These are phyloP conservation scores for Gyrodon lividus DNA, from an alignment of 768 basidiomycete genomes.

Conservation along the genomic window DNA sequence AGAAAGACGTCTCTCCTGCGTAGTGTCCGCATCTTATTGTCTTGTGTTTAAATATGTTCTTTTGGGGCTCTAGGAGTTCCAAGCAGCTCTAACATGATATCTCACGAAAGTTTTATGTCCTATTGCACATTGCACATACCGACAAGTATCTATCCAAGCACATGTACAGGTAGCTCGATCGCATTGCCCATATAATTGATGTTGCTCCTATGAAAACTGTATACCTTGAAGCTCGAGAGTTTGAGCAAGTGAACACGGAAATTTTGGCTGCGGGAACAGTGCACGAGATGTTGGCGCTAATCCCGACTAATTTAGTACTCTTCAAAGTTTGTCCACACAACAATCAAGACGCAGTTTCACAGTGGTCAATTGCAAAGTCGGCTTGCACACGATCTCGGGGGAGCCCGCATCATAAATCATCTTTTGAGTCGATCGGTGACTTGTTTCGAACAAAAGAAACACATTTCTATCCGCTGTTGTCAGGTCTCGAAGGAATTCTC, in stretches of 20 bases:
- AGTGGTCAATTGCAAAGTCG: not conserved
- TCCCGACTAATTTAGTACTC: not conserved
- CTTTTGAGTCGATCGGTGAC: not conserved
- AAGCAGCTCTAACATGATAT: constrained; percentile 3
- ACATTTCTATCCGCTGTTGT: not conserved
- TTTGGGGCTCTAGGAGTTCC: constrained; percentile 6
- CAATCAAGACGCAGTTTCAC: not conserved
- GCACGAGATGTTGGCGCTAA: not conserved
- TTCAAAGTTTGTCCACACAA: not conserved
- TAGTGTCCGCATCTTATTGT: constrained; percentile 10
- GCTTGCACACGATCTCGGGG: not conserved
- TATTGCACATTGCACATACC: constrained; percentile 22
- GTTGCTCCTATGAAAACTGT: not conserved
- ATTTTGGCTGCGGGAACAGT: no score
- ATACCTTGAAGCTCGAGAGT: not conserved
- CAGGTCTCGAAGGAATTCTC: not conserved
- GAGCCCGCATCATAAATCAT: not conserved
- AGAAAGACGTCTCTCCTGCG: constrained; percentile 30
- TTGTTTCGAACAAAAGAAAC: not conserved
- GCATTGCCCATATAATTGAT: constrained; percentile 19
- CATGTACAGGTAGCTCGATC: constrained; percentile 27
- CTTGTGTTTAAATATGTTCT: constrained; percentile 7
- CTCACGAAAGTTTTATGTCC: constrained; percentile 24
- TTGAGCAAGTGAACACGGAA: not conserved
- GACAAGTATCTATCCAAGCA: constrained; percentile 27